Evolutionary conservation across 305 asterid species (phyloP).

Genomic region (Fraxinus paxiana): DNA sequence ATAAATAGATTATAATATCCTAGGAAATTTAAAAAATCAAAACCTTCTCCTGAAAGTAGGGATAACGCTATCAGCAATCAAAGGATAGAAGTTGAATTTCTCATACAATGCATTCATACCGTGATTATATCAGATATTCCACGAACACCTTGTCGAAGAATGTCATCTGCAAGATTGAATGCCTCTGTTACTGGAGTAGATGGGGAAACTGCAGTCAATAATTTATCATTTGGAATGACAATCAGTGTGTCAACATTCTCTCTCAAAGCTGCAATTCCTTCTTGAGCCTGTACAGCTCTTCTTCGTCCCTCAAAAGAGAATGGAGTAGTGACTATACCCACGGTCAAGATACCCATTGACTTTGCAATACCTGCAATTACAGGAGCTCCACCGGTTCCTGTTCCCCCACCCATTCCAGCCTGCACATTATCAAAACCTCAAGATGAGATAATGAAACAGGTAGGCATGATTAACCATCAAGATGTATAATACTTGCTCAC

Average conservation of each 20-base stretch:
- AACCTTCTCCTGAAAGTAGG: not conserved
- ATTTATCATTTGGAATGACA: conserved; percentile 92
- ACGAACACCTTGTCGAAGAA: conserved; percentile 98
- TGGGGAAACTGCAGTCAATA: conserved; percentile 90
- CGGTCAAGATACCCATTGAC: conserved; percentile 47
- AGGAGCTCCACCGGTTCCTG: conserved; percentile 61
- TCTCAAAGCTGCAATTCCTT: conserved; percentile 94
- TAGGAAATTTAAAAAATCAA: not conserved
- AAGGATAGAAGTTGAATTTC: conserved; percentile 1
- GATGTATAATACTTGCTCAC: not conserved
- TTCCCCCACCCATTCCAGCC: conserved; percentile 61
- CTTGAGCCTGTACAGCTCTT: conserved; percentile 98
- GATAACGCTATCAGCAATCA: not conserved
- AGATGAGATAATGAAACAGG: conserved; percentile 19
- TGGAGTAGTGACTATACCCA: conserved; percentile 55
- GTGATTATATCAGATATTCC: conserved; percentile 96
- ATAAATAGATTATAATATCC: not conserved
- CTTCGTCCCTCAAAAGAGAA: conserved; percentile 96
- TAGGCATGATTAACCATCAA: not conserved
- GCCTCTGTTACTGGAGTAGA: conserved; percentile 98
- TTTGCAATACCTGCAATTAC: conserved; percentile 51
- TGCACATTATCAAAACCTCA: not conserved
- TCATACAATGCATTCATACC: conserved; percentile 39
- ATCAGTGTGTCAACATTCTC: conserved; percentile 94
- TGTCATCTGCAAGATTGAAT: conserved; percentile 97